A percentile compares a stretch with the other conserved stretches of the same genome.
Evolutionary conservation across 495 filamentous ascomycete genomes (phyloP).

Genomic region (Podospora pseudoanserina): DNA sequence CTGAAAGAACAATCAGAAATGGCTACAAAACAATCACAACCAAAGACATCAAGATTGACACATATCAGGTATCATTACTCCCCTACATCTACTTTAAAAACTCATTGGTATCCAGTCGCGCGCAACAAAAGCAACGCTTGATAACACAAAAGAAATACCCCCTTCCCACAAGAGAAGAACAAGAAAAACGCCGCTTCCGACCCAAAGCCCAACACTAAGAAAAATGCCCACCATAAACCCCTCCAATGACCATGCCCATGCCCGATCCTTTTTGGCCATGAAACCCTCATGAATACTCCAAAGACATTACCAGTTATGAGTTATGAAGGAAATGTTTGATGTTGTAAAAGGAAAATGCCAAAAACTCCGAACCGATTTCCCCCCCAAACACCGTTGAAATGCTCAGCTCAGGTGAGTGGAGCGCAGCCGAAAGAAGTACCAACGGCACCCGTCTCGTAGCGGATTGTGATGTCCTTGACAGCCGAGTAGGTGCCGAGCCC

Average conservation of each 20-base stretch:
- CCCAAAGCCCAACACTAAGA: background rate
- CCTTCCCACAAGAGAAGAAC: too few species aligned
- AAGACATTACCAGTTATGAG: background rate
- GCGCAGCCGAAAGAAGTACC: constrained; percentile 49
- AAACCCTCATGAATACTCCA: background rate
- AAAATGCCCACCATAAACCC: background rate
- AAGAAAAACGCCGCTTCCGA: background rate
- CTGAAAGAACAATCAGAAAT: too few species aligned
- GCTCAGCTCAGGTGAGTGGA: constrained; percentile 20
- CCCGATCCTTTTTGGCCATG: background rate
- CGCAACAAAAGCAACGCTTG: background rate
- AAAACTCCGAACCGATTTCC: background rate
- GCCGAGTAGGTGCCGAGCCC: constrained; percentile 58
- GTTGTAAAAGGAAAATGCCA: background rate
- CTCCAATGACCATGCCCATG: background rate
- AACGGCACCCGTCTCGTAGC: constrained; percentile 42
- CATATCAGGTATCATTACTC: background rate
- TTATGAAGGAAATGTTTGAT: background rate
- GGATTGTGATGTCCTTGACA: constrained; percentile 53
- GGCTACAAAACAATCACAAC: background rate
- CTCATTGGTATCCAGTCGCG: background rate
- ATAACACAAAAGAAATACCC: background rate
- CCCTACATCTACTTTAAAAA: background rate
- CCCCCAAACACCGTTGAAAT: background rate
- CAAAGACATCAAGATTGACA: background rate